phyloP scores from a whole-genome alignment of 768 basidiomycete genomes.

The Russula lepida region DNA sequence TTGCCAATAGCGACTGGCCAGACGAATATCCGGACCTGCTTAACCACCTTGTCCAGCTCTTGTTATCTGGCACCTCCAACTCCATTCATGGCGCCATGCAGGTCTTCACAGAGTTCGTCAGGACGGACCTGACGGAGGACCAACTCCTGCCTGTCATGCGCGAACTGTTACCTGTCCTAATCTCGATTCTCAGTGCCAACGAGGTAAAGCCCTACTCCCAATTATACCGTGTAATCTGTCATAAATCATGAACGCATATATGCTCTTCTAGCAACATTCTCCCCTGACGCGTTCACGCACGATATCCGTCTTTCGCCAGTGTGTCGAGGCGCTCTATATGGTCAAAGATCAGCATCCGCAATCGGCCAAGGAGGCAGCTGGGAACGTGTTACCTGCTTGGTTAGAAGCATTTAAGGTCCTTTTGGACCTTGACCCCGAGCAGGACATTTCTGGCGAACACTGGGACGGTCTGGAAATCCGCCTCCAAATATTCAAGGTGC shows the following conservation, averaged over 20 bases:
- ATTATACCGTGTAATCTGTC: slow-evolving; percentile 1
- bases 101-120: slow-evolving; percentile 90
- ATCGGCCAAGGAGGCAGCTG: slow-evolving; percentile 74
- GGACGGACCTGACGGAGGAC: slow-evolving; percentile 87
- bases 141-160: slow-evolving; percentile 90
- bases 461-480: slow-evolving; percentile 82
- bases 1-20: slow-evolving; percentile 92
- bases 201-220: slow-evolving; percentile 39
- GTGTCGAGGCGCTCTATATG: slow-evolving; percentile 84
- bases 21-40: slow-evolving; percentile 94
- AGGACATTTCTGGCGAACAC: slow-evolving; percentile 51
- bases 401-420: slow-evolving; percentile 82
- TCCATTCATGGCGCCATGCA: slow-evolving; percentile 95
- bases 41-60: slow-evolving; percentile 58
- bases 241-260: not conserved
- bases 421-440: slow-evolving; percentile 51
- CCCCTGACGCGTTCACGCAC: slow-evolving; percentile 78
- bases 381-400: slow-evolving; percentile 81
- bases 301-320: slow-evolving; percentile 84
- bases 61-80: slow-evolving; percentile 62
- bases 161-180: slow-evolving; percentile 77
- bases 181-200: slow-evolving; percentile 66
- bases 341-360: slow-evolving; percentile 90
- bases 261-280: slow-evolving; percentile 49
- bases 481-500: slow-evolving; percentile 79